Evolutionary conservation across 371 early-diverging fungal species (phyloP), one percentile per base, ranked within the genome.

Genomic region (Batkoa obscura): DNA sequence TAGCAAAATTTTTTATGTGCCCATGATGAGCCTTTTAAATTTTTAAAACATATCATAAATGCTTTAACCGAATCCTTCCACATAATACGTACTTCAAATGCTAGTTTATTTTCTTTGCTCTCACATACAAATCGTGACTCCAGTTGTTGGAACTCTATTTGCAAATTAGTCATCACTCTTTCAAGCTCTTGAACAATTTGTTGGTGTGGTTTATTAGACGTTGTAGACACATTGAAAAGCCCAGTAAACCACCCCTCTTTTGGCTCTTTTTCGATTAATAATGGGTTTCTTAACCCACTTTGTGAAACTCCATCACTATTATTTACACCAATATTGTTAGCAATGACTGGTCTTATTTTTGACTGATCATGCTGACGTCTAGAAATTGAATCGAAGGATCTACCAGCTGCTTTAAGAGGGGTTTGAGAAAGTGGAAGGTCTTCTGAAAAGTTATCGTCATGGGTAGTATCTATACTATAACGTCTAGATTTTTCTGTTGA

Each of bases 161-260:
- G 43, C 4, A 55, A 35, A 5, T 55, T 41, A 35, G 12, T 34
- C 17, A 55, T 17, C 12, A 55, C 56, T 46, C 56, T 4, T 5
- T 55, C 56, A n/a, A 55, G 31, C 33, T 55, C 56, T 47, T 55
- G 56, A 6, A 55, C 56, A n/a, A 55, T 55, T 23, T 55, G 56
- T 17, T 55, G 56, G 46, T 55, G 36, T 1, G 56, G 43, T 35
- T 55, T 55, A 8, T 15, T 55, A 46, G 43, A 43, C 3, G 56
- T 55, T 12, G 34, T 47, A 6, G 43, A 43, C 1, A 55, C 56
- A 34, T 55, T 55, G 43, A 55, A 55, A 1, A 55, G 56, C 2
- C 56, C 56, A 4, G 46, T 43, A 23, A 55, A 55, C 56, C 56
- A 55, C 9, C 56, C 56, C 12, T 55, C 56, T 36, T 55, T 55